Evolutionary conservation across 805 yeast genomes (phyloP).

Genomic region (Ogataea ganodermae): DNA sequence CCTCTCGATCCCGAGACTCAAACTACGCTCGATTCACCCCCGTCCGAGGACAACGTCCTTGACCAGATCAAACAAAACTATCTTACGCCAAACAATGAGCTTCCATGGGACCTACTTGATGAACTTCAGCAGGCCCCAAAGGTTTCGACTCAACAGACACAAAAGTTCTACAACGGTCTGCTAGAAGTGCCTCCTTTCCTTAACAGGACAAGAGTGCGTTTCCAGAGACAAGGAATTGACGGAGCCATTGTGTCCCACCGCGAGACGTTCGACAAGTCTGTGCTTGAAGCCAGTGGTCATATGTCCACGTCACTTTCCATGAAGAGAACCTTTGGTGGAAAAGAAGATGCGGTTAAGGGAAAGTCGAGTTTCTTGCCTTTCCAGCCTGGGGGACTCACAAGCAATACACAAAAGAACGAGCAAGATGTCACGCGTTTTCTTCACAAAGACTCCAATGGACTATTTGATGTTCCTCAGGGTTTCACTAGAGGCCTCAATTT

Average conservation of each 20-base stretch:
- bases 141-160: constrained; percentile 25
- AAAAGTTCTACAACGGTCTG: constrained; percentile 47
- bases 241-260: constrained; percentile 66
- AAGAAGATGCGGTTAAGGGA: constrained; percentile 66
- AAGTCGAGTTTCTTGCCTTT: constrained; percentile 79
- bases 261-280: constrained; percentile 56
- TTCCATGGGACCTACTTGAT: constrained; percentile 74
- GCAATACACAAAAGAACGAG: constrained; percentile 8
- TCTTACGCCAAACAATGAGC: constrained; percentile 60
- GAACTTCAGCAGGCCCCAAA: constrained; percentile 60
- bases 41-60: constrained; percentile 16
- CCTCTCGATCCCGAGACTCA: constrained; percentile 23
- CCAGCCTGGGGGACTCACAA: constrained; percentile 78
- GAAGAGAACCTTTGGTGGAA: constrained; percentile 64
- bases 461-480: constrained; percentile 84
- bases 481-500: constrained; percentile 66
- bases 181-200: constrained; percentile 60
- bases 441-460: constrained; percentile 71
- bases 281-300: constrained; percentile 47
- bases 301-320: constrained; percentile 74
- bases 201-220: constrained; percentile 64
- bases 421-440: constrained; percentile 43
- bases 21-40: constrained; percentile 14
- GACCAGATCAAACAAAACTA: constrained; percentile 42
- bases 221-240: constrained; percentile 71